Base-by-base conservation (phyloP, 305 asterid species). In the Solanum hybrid region DNA sequence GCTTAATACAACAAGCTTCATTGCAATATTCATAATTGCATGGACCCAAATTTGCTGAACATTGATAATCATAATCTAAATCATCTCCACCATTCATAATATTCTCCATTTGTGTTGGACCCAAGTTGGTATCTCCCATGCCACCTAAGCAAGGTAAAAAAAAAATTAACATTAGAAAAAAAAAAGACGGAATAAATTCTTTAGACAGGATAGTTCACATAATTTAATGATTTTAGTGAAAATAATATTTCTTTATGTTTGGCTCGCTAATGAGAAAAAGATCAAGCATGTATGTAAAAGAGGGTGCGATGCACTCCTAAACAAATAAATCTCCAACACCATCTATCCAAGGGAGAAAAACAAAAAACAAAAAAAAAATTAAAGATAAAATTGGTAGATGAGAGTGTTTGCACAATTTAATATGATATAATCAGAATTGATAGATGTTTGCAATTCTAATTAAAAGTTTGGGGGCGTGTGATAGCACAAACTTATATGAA, bases 11-110 rank as follows among this genome's bases (percentile, higher is more conserved):
- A 65, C 89, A 24, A 36, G 31, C 89, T 33, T n/a, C 65, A 65
- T 65, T 14, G 82, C 80, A 87, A 36, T 24, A 31, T 20, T 20
- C 7, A 75, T 34, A 27, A 29, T 87, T 39, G 34, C 89, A 87
- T 39, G 89, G 89, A 31, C 89, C 89, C 22, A 87, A 87, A 87
- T 87, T 87, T 4, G 79, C 37, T 75, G 14, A 14, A 65, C 89
- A 87, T 36, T 37, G 89, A 72, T 87, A 87, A 33, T 87, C 89
- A 61, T 75, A 39, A 34, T 80, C 86, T 4, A 38, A 24, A 17
- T 34, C 37, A n/a, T 70, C 2, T 41, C 5, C 38, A 22, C 61
- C 86, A 37, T 13, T 27, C 32, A 79, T 83, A 36, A 10, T 79
- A 34, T 81, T n/a, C 14, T 4, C 17, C 73, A 45, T 45, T 6